Evolutionary conservation across 257 asterid species (phyloP).

Genomic region (Penstemon newberryi): DNA sequence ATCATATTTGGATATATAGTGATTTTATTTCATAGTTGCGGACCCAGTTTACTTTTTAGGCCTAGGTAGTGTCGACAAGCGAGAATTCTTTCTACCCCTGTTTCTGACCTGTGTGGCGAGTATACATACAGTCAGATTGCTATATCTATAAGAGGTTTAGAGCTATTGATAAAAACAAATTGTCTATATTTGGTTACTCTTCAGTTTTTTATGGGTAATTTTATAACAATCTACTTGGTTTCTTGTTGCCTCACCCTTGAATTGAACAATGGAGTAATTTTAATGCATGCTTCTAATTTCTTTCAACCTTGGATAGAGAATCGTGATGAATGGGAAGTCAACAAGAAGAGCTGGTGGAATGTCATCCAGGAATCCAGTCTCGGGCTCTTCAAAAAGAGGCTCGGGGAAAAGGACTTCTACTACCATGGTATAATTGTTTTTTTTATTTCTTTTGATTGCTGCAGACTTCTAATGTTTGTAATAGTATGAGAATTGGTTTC

Average conservation of each 20-base stretch:
- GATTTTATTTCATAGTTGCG: not conserved
- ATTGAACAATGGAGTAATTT: conserved; percentile 6
- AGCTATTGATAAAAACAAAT: conserved; percentile 14
- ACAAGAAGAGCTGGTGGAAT: conserved; percentile 53
- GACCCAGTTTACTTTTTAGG: conserved; percentile 11
- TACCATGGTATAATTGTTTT: conserved; percentile 49
- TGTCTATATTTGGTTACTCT: conserved; percentile 13
- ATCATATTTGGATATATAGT: not conserved
- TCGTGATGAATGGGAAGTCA: conserved; percentile 58
- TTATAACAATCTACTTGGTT: conserved; percentile 16
- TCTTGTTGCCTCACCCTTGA: conserved; percentile 14
- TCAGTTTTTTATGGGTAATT: not conserved
- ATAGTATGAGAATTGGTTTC: not conserved
- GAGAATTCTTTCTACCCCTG: not conserved
- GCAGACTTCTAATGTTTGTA: not conserved
- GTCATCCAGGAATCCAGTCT: conserved; percentile 51
- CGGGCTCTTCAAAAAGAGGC: conserved; percentile 65
- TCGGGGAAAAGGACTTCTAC: conserved; percentile 59
- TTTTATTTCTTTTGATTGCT: not conserved
- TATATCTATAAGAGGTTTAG: not conserved
- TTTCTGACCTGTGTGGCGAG: conserved; percentile 17
- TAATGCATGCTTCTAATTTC: conserved; percentile 21
- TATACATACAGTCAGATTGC: not conserved
- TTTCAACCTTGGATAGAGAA: conserved; percentile 48
- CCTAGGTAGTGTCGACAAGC: conserved; percentile 8